Conservation (phyloP, 1,284 basidiomycete species). For the Ustilago crameri region DNA sequence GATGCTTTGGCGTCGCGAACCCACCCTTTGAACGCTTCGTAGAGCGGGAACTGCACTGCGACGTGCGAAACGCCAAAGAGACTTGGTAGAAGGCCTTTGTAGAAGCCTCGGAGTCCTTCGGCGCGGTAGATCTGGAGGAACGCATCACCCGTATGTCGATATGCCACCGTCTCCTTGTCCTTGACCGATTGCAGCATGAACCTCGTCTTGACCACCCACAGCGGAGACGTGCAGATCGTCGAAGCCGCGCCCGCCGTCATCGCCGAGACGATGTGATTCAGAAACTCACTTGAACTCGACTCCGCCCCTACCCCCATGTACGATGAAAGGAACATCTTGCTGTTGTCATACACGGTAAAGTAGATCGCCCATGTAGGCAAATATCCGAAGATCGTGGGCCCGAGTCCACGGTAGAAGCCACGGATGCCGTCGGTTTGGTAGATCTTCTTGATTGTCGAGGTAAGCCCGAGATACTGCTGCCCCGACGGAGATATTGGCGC, state of each 20-base stretch:
- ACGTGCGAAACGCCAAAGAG: conserved; percentile 65
- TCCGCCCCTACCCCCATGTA: conserved; percentile 1
- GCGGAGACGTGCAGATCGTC: conserved; percentile 63
- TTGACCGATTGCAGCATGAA: conserved; percentile 57
- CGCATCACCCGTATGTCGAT: conserved; percentile 63
- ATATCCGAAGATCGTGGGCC: conserved; percentile 66
- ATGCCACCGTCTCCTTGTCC: conserved; percentile 32
- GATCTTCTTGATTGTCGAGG: conserved; percentile 48
- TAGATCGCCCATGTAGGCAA: conserved; percentile 68
- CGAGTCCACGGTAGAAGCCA: conserved; percentile 66
- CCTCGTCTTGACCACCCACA: conserved; percentile 67
- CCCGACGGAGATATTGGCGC: neutral
- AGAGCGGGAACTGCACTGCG: conserved; percentile 66
- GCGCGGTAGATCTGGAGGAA: conserved; percentile 58
- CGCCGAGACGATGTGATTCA: conserved; percentile 62
- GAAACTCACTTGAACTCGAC: conserved; percentile 46
- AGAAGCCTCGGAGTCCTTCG: conserved; percentile 64
- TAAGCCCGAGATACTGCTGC: conserved; percentile 19
- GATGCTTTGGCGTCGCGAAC: conserved; percentile 14
- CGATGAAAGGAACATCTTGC: conserved; percentile 28
- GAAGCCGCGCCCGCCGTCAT: conserved; percentile 63
- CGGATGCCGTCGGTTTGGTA: conserved; percentile 61
- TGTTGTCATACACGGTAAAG: conserved; percentile 64
- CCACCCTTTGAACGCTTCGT: conserved; percentile 60
- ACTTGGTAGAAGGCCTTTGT: conserved; percentile 62